Evolutionary conservation across 768 basidiomycete genomes (phyloP).

Genomic region (Mycena epipterygia): DNA sequence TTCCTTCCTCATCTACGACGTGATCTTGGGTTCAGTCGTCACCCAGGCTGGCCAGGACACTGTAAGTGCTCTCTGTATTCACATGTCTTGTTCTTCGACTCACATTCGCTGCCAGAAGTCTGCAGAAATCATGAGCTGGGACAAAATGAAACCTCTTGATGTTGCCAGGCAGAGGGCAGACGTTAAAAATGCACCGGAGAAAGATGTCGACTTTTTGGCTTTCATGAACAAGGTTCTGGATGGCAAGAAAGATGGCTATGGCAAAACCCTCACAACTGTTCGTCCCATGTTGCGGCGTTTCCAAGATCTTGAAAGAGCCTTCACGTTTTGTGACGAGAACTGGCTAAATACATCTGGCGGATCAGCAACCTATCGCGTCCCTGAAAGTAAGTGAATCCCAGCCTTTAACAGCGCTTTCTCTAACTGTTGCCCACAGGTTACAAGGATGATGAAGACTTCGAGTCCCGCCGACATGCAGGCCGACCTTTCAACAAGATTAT

Average conservation of each 20-base stretch:
- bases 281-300: neutral
- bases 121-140: neutral
- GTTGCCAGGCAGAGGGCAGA: neutral
- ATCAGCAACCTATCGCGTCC: neutral
- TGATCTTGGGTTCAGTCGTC: too few relatives aligned
- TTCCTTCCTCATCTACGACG: too few relatives aligned
- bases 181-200: neutral
- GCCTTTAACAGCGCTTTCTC: neutral
- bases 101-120: neutral
- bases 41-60: too few relatives aligned
- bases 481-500: neutral
- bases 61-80: neutral
- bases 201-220: neutral
- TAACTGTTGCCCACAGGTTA: neutral
- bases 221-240: neutral
- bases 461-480: neutral
- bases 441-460: neutral
- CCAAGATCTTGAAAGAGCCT: neutral
- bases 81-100: neutral
- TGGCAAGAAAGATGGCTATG: neutral
- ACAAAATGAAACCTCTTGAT: slow-evolving; percentile 1
- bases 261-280: neutral
- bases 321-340: neutral
- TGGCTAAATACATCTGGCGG: neutral
- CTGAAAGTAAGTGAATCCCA: neutral